Conservation (phyloP, 2,329 filamentous ascomycete species). For the Nannizziopsis arthrosporioides region DNA sequence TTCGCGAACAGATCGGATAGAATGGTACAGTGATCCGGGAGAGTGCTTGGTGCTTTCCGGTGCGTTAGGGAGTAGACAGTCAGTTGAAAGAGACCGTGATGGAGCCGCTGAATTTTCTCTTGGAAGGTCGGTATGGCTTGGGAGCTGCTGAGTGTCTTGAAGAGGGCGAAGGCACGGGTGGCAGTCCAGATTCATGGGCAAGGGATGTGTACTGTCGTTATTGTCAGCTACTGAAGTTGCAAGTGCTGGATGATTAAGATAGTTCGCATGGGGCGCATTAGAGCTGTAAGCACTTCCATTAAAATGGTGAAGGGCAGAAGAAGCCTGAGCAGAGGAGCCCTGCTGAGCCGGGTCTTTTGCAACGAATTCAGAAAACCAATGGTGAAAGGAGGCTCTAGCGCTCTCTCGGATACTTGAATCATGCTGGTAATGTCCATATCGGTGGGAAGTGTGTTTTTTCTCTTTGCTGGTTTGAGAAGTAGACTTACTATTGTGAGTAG, state of each 20-base stretch:
- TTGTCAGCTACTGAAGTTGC: slow-evolving; percentile 12
- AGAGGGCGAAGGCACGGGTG: slow-evolving; percentile 6
- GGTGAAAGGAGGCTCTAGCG: slow-evolving; percentile 6
- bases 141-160: not conserved
- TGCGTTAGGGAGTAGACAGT: slow-evolving; percentile 6
- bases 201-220: slow-evolving; percentile 13
- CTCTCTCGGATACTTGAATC: not conserved
- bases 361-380: slow-evolving; percentile 8
- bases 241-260: not conserved
- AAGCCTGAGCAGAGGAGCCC: not conserved
- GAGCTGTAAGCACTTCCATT: not conserved
- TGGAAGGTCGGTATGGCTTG: not conserved
- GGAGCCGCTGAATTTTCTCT: slow-evolving; percentile 6
- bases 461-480: slow-evolving; percentile 9
- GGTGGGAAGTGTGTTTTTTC: slow-evolving; percentile 8
- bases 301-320: not conserved
- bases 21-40: slow-evolving; percentile 12
- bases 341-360: slow-evolving; percentile 4
- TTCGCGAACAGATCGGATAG: slow-evolving; percentile 12
- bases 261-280: not conserved
- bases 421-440: slow-evolving; percentile 3
- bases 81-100: slow-evolving; percentile 8
- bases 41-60: not conserved
- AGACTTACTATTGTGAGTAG: slow-evolving; percentile 15
- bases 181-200: slow-evolving; percentile 8